Percentiles rank a stretch among this genome's conserved stretches.
Evolutionary conservation across 2,329 filamentous ascomycete species (phyloP).

Genomic region (Colletotrichum musae): DNA sequence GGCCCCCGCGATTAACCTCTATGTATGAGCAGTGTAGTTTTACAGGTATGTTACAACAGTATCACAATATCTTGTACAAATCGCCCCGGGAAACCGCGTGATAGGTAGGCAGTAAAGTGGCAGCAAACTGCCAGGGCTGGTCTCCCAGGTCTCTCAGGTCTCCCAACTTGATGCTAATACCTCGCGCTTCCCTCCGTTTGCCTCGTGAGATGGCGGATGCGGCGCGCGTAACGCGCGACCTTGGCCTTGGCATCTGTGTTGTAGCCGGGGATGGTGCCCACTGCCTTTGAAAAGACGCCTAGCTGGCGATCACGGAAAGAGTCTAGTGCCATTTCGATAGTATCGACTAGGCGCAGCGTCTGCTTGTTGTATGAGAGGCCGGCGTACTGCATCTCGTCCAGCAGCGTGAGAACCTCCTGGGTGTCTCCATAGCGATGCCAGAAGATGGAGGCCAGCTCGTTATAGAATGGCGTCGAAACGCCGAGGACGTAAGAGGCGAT

Average conservation of each 20-base stretch:
- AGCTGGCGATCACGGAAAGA: conserved; percentile 33
- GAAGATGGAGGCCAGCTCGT: conserved; percentile 73
- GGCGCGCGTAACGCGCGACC: conserved; percentile 25
- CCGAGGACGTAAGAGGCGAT: conserved; percentile 80
- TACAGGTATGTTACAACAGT: conserved; percentile 16
- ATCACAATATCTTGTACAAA: background rate
- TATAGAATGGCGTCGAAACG: conserved; percentile 78
- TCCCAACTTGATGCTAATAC: background rate
- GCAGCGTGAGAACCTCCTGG: conserved; percentile 65
- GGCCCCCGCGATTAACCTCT: background rate
- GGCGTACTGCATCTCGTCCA: conserved; percentile 76
- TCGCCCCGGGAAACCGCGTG: background rate
- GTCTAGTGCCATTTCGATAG: conserved; percentile 51
- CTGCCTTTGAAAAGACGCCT: conserved; percentile 35
- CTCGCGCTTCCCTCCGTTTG: background rate
- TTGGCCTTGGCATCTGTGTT: conserved; percentile 37
- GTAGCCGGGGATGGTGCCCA: conserved; percentile 41
- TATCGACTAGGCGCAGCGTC: conserved; percentile 57
- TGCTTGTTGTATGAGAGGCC: conserved; percentile 70
- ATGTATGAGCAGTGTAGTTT: background rate
- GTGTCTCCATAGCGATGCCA: conserved; percentile 75
- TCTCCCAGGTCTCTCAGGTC: background rate
- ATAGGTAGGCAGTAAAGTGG: too few species aligned
- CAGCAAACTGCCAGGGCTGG: too few species aligned
- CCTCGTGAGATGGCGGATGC: conserved; percentile 16